Evolutionary conservation across 768 basidiomycete species (phyloP), one percentile per base, ranked within the genome.

Genomic region (Termitomyces heimii): DNA sequence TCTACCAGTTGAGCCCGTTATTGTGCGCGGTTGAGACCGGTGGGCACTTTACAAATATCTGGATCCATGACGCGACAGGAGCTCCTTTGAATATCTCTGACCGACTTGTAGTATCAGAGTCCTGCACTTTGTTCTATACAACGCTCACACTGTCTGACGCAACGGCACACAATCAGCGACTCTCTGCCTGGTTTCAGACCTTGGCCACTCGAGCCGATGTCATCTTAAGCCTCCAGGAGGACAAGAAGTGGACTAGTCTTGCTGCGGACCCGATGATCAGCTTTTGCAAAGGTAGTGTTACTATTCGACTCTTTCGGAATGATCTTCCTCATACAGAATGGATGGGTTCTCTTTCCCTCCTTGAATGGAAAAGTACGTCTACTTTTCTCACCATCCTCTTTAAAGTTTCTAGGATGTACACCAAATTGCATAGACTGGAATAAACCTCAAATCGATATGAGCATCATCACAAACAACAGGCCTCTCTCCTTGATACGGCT

Each of bases 401-500:
- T 0, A 10, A 37, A 6, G 57, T 53, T 63, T n/a, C 18, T 6
- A 24, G 54, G 59, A 28, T 31, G 60, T 60, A 35, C 62, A 71
- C 56, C 43, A 34, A n/a, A 3, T 10, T 40, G n/a, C 40, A 48
- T 47, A 94, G 92, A 84, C 65, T 94, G 91, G 90, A 78, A 91
- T 60, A 66, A 70, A 2, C 89, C 90, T 10, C 76, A 71, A 32
- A 71, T 94, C 32, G 87, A 88, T 26, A 70, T 94, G 43, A 82
- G 79, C 53, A 77, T 94, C 39, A 88, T 93, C 55, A 94, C 92
- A 0, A 84, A 91, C 62, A 77, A 88, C 64, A 80, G 92, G 32
- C 85, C 91, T 9, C 67, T 70, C 24, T 94, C 93, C 1, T 80
- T 94, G 2, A 65, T 63, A 14, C 85, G 92, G 12, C 76, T 94